Evolutionary conservation across 2,329 filamentous ascomycete species (phyloP), one percentile per base, ranked within the genome.

Genomic region (Ophiostoma pallidulum): DNA sequence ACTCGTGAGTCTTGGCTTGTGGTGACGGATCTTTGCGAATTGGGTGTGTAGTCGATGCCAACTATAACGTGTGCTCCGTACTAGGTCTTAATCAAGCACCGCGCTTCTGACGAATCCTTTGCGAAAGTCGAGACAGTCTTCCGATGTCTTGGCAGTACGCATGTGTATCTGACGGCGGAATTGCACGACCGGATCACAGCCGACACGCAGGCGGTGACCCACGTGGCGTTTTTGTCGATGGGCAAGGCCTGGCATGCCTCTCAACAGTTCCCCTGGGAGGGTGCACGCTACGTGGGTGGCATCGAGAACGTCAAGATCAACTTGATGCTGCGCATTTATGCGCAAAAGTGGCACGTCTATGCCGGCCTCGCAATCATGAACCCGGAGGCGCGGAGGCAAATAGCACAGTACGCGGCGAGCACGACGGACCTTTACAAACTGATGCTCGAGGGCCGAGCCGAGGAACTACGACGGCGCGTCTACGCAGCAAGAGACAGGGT

Each of bases 301-400:
- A 94, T 98, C 59, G 92, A 98, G 66, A 98, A 98, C 64, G 91
- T 97, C 59, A 98, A 98, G 70, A 95, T 97, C 71, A 98, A 98
- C 69, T 82, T 97, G 57, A 97, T 89, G 57, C 72, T 98, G 56
- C 89, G 92, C 58, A 97, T 98, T 68, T 98, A 97, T 70, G 83
- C 84, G 51, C 94, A 96, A 66, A 98, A 97, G 66, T 98, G 94
- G 94, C 94, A 98, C 70, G 92, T 98, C 49, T 98, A 98, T 65
- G 92, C 92, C 18, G 92, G 92, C 0, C 82, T 98, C 8, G 92
- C 94, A 10, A 98, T 98, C 60, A 77, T 98, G 50, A 98, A 98
- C 64, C 92, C 92, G 0, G 84, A 89, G 50, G 92, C 92, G 4
- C 86, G 85, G 64, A 77, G 84, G 64, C 92, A 98, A 67, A 97